Conservation (phyloP, 2,329 filamentous ascomycete species). For the Sarocladium oryzae region DNA sequence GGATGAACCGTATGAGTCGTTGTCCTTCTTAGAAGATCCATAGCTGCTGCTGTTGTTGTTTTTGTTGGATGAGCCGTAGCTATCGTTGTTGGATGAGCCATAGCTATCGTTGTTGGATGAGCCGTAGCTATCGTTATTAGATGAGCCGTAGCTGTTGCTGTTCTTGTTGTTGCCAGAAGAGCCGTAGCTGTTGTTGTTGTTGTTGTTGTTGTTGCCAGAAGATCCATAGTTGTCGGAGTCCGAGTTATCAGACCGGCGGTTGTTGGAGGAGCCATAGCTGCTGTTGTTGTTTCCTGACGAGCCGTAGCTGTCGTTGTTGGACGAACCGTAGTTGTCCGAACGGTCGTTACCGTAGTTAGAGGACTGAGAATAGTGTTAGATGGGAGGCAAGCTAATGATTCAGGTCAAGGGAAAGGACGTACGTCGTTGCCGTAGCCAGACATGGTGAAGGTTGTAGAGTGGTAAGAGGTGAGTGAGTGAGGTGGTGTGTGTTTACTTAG, state of each 20-base stretch:
- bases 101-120: constrained; percentile 15
- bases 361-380: neutral
- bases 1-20: constrained; percentile 13
- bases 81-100: constrained; percentile 12
- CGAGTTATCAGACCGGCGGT: constrained; percentile 17
- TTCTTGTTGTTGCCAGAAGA: constrained; percentile 12
- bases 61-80: constrained; percentile 12
- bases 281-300: constrained; percentile 16
- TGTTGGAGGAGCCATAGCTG: constrained; percentile 13
- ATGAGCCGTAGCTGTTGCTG: constrained; percentile 4
- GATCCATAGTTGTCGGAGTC: constrained; percentile 15
- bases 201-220: constrained; percentile 13
- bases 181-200: neutral
- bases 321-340: constrained; percentile 12
- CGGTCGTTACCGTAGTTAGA: neutral
- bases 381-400: neutral
- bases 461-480: neutral
- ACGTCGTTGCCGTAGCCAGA: constrained; percentile 8
- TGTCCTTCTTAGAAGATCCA: constrained; percentile 14
- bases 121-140: neutral
- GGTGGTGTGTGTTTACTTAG: neutral
- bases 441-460: constrained; percentile 5
- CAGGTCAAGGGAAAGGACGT: neutral
- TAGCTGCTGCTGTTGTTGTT: constrained; percentile 9
- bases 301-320: constrained; percentile 13